These are phyloP conservation scores for Xylariaceae sp. DNA, from an alignment of 2,329 filamentous ascomycete species.

Conservation along the genomic window DNA sequence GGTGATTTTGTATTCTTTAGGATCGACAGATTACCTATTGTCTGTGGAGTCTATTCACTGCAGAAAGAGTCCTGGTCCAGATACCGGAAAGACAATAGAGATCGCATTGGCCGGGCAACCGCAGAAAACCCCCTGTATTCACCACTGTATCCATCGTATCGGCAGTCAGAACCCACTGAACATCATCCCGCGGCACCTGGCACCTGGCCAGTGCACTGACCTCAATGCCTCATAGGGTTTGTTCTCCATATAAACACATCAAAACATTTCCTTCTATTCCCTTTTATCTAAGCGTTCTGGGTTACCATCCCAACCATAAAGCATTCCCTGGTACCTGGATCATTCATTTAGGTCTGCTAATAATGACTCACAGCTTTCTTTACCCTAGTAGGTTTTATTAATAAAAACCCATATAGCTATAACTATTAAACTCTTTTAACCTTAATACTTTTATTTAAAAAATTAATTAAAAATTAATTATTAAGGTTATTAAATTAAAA, in stretches of 20 bases:
- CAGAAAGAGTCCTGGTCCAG: background rate
- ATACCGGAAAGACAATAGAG: constrained; percentile 11
- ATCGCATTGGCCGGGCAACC: constrained; percentile 30
- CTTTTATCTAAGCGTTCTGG: constrained; percentile 16
- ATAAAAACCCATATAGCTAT: no score
- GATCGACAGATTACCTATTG: background rate
- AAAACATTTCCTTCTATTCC: constrained; percentile 4
- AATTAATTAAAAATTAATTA: no score
- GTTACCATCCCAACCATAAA: constrained; percentile 29
- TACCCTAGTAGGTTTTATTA: no score
- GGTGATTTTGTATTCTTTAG: constrained; percentile 7
- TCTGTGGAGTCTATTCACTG: background rate
- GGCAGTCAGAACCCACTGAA: constrained; percentile 7
- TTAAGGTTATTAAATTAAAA: no score
- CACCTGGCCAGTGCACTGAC: background rate
- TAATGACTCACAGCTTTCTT: background rate
- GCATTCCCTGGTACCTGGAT: constrained; percentile 14
- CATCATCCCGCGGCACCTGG: constrained; percentile 5
- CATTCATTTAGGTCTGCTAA: background rate
- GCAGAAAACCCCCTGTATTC: background rate
- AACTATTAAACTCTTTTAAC: no score
- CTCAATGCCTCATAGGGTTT: background rate
- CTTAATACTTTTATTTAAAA: no score
- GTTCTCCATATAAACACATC: background rate
- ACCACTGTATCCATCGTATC: background rate